Base-by-base conservation (phyloP, 2,329 filamentous ascomycete genomes). In the Scedosporium dehoogii region DNA sequence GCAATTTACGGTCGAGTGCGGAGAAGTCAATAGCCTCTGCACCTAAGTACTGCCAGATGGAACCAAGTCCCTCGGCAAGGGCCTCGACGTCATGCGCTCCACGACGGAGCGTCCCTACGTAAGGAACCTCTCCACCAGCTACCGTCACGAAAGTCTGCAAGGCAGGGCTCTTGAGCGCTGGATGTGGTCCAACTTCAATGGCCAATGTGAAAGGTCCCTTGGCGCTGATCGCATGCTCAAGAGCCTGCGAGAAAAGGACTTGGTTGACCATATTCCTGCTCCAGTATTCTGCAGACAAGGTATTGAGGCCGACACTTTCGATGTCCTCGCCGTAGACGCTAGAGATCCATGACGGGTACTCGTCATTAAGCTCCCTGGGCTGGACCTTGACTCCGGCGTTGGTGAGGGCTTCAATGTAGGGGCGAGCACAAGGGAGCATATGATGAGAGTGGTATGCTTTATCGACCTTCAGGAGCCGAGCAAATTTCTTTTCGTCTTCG, bases 71-170 rank as follows among this genome's bases (percentile, higher is more conserved):
- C 51, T 55, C 61, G 0, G 66, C 66, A 10, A 73, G 69, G 0
- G 75, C 73, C 12, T 77, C 74, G 1, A 79, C 78, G 1, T 79
- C 78, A 58, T 81, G 73, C 6, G 68, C 70, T 2, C 75, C 75
- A 14, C 62, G 65, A 29, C 51, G 51, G 12, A 55, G 21, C 16
- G 51, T 55, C 21, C 51, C 51, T 9, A 55, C 51, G 21, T 55
- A 55, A 27, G 51, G 51, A 55, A 55, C 21, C 23, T 55, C 51
- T 2, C 51, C 51, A 3, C 73, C 72, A 48, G 76, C 75, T 6
- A 78, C 73, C 1, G 70, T 69, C 65, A 79, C 79, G 29, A 81
- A 68, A 12, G 80, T 80, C 68, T 81, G 78, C 68, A 79, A 78
- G 63, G 81, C 73, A 0, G 79, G 79, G 0, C 80, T 79, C 58